phyloP scores from a whole-genome alignment of 2,329 filamentous ascomycete species.

The Colletotrichum siamense region DNA sequence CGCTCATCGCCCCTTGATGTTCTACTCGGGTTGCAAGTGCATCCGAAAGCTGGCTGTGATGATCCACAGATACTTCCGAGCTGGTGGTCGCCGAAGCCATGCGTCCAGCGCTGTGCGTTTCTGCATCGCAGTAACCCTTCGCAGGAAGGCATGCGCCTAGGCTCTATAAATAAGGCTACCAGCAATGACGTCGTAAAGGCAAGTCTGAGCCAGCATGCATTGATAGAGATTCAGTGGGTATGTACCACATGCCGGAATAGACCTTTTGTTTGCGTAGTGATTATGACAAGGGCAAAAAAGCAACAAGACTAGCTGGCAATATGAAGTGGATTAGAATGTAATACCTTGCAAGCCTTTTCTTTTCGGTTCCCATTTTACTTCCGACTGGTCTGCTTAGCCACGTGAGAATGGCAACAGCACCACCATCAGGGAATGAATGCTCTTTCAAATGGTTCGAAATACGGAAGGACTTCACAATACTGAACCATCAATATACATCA shows the following conservation, averaged over 20 bases:
- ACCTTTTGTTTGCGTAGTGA: too few species aligned
- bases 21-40: neutral
- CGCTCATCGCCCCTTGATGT: constrained; percentile 52
- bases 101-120: constrained; percentile 52
- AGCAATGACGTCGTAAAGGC: constrained; percentile 65
- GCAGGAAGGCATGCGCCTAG: constrained; percentile 24
- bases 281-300: too few species aligned
- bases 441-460: too few species aligned
- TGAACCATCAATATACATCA: too few species aligned
- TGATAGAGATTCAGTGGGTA: neutral
- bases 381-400: too few species aligned
- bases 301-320: too few species aligned
- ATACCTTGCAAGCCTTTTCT: too few species aligned
- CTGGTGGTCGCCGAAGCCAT: constrained; percentile 35
- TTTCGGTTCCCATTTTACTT: too few species aligned
- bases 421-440: too few species aligned
- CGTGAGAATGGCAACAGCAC: too few species aligned
- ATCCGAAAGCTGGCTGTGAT: constrained; percentile 59
- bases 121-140: constrained; percentile 52
- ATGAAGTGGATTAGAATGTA: too few species aligned
- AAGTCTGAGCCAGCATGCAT: constrained; percentile 63
- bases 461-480: too few species aligned
- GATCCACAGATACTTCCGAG: constrained; percentile 81
- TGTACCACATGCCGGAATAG: neutral
- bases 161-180: constrained; percentile 28